Evolutionary conservation across 768 basidiomycete genomes (phyloP).

Genomic region (Leucogyrophana mollusca): DNA sequence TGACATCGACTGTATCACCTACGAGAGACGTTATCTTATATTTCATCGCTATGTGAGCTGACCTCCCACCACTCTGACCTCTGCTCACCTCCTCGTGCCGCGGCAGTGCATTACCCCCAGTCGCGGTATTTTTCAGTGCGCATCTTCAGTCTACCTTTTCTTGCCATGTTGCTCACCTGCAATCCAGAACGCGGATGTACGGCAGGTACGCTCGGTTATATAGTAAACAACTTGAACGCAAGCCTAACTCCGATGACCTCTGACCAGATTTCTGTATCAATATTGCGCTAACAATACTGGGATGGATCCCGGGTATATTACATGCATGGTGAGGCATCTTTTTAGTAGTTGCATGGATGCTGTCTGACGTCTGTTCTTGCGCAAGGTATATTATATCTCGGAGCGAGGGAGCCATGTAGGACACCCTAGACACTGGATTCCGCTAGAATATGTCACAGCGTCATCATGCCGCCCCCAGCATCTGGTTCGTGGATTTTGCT

Average conservation of each 20-base stretch:
- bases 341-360: background rate
- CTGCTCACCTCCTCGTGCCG: too few relatives aligned
- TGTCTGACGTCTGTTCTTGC: background rate
- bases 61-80: background rate
- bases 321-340: constrained; percentile 44
- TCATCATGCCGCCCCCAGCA: too few relatives aligned
- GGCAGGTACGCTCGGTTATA: too few relatives aligned
- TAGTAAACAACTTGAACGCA: too few relatives aligned
- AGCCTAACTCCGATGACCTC: background rate
- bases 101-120: constrained; percentile 24
- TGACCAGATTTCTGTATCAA: constrained; percentile 36
- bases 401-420: constrained; percentile 19
- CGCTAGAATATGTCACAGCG: too few relatives aligned
- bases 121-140: constrained; percentile 29
- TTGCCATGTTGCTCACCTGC: too few relatives aligned
- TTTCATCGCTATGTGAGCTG: constrained; percentile 30
- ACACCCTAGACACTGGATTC: too few relatives aligned
- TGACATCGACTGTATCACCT: constrained; percentile 25
- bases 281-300: constrained; percentile 38
- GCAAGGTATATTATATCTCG: constrained; percentile 25
- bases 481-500: too few relatives aligned
- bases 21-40: constrained; percentile 36
- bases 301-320: constrained; percentile 52
- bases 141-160: too few relatives aligned
- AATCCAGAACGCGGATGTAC: constrained; percentile 26